Conservation (phyloP, 1,284 basidiomycete species). For the Boletus sp. region DNA sequence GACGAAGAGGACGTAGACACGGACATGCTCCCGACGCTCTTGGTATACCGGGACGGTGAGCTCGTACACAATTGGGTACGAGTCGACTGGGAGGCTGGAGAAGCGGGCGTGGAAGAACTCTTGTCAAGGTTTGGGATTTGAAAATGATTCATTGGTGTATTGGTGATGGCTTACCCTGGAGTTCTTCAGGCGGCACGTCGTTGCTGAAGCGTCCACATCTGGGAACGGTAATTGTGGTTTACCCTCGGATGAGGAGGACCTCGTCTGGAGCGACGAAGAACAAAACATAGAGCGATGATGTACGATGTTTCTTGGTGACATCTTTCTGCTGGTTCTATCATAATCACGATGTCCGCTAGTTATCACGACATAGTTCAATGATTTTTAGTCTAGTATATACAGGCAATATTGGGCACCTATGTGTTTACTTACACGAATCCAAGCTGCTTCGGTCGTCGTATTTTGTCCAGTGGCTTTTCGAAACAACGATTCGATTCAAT, state of each 20-base stretch:
- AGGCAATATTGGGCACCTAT: too few species aligned
- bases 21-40: slow-evolving; percentile 81
- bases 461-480: background rate
- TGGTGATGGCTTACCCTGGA: background rate
- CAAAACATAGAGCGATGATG: background rate
- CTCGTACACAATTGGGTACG: slow-evolving; percentile 83
- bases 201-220: slow-evolving; percentile 22
- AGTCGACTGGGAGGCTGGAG: slow-evolving; percentile 81
- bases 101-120: slow-evolving; percentile 67
- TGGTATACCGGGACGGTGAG: slow-evolving; percentile 83
- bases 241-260: slow-evolving; percentile 42
- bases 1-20: slow-evolving; percentile 68
- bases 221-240: slow-evolving; percentile 37
- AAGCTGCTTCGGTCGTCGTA: background rate
- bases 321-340: too few species aligned
- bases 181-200: slow-evolving; percentile 35
- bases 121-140: slow-evolving; percentile 58
- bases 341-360: too few species aligned
- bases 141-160: background rate
- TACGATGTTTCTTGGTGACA: background rate
- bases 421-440: too few species aligned
- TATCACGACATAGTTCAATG: too few species aligned
- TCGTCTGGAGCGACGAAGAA: slow-evolving; percentile 40
- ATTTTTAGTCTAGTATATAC: too few species aligned
- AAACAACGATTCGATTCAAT: slow-evolving; percentile 8